These are phyloP conservation scores for Alternaria angustiovoidea DNA, from an alignment of 2,329 filamentous ascomycete species.

Conservation along the genomic window DNA sequence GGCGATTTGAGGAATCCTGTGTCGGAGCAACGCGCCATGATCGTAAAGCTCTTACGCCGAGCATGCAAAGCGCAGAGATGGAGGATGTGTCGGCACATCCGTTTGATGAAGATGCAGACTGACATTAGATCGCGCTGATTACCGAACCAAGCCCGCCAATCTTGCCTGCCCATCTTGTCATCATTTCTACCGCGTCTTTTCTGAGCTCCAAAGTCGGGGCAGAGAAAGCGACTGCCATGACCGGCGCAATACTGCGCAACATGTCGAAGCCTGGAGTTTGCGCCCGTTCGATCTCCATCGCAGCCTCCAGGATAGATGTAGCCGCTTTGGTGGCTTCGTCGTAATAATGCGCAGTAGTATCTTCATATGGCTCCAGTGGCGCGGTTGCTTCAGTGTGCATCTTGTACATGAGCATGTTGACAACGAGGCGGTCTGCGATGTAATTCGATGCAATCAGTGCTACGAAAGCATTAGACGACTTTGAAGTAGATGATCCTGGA, in stretches of 20 bases:
- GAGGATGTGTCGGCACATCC: background rate
- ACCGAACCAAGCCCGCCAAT: conserved; percentile 13
- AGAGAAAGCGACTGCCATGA: conserved; percentile 33
- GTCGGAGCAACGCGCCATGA: background rate
- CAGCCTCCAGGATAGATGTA: background rate
- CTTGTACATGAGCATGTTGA: conserved; percentile 20
- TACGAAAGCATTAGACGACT: background rate
- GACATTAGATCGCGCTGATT: background rate
- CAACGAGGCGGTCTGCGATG: conserved; percentile 1
- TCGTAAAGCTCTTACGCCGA: background rate
- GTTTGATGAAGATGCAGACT: background rate
- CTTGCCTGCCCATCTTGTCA: conserved; percentile 35
- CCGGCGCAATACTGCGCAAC: conserved; percentile 18
- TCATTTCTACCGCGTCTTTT: conserved; percentile 26
- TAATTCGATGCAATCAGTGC: conserved; percentile 14
- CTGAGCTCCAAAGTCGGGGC: conserved; percentile 27
- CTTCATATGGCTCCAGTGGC: conserved; percentile 14
- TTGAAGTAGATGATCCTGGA: background rate
- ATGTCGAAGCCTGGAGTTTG: conserved; percentile 1
- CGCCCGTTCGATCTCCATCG: background rate
- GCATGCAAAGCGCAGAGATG: no score
- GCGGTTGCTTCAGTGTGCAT: conserved; percentile 6
- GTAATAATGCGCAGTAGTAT: background rate
- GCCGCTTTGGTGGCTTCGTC: background rate
- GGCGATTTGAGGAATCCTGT: background rate